These are phyloP conservation scores for Picea abies DNA, from an alignment of 83 land plant genomes.

Conservation along the genomic window DNA sequence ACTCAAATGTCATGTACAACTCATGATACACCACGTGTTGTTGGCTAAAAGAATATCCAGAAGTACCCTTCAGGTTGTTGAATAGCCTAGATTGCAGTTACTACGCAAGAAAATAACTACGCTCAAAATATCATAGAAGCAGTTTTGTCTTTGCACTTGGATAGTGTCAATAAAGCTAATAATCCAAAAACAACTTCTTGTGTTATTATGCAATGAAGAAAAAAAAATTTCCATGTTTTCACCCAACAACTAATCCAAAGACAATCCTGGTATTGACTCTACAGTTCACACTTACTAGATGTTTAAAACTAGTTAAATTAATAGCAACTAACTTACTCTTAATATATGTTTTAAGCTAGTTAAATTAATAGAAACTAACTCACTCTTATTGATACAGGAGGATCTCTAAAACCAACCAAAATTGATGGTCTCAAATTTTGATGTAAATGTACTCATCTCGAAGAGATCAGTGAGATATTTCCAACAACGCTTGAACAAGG, in stretches of 20 bases:
- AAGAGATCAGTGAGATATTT: no score
- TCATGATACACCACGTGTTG: no score
- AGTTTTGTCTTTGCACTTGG: neutral
- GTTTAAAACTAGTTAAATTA: constrained; percentile 3
- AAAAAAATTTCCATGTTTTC: constrained; percentile 3
- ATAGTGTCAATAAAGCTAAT: constrained; percentile 3
- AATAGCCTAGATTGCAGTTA: constrained; percentile 14
- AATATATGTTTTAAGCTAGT: no score
- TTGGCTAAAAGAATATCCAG: no score
- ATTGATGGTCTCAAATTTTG: no score
- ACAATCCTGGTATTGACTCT: neutral
- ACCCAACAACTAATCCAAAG: neutral
- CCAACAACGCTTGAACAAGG: no score
- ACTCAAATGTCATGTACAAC: no score
- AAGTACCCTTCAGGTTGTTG: neutral
- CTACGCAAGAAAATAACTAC: constrained; percentile 7
- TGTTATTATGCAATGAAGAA: neutral
- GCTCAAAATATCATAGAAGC: constrained; percentile 12
- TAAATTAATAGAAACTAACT: no score
- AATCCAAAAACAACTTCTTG: constrained; percentile 10
- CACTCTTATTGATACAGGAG: no score
- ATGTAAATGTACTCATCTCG: no score
- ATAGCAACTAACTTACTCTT: neutral
- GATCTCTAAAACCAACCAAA: no score
- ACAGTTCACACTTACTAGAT: neutral